Conservation (phyloP, 345 rosid species). For the Hibiscus mutabilis region DNA sequence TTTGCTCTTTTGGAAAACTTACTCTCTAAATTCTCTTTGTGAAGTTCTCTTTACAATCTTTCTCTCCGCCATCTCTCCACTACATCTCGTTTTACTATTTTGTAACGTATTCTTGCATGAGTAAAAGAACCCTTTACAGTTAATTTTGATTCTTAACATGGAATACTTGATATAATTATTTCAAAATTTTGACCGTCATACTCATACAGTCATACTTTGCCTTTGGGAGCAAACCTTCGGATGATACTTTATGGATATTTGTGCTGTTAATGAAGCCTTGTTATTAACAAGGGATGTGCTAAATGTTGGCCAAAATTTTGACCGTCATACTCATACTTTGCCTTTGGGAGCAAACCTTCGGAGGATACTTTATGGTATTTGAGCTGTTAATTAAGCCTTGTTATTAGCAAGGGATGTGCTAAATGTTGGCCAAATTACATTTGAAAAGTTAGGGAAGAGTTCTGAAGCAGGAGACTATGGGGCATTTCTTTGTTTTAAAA, state of each 20-base stretch:
- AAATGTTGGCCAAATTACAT: not conserved
- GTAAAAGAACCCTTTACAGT: not conserved
- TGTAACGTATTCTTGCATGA: no score
- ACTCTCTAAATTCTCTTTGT: no score
- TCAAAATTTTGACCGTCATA: not conserved
- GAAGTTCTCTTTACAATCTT: no score
- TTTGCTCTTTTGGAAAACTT: no score
- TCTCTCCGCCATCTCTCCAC: no score
- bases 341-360: not conserved
- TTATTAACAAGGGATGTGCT: not conserved
- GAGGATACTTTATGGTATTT: not conserved
- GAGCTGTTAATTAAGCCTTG: not conserved
- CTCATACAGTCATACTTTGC: not conserved
- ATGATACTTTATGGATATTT: not conserved
- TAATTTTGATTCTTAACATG: not conserved
- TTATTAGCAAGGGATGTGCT: not conserved
- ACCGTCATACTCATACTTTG: not conserved
- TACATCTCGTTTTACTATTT: no score
- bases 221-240: not conserved
- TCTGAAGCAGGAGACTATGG: not conserved
- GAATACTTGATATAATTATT: not conserved
- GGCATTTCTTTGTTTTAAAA: not conserved
- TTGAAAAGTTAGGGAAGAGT: constrained; percentile 1
- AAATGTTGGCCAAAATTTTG: not conserved
- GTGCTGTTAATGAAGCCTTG: not conserved